Evolutionary conservation across 257 asterid genomes (phyloP), one percentile per base, ranked within the genome.

Genomic region (Primulina huaijiensis): DNA sequence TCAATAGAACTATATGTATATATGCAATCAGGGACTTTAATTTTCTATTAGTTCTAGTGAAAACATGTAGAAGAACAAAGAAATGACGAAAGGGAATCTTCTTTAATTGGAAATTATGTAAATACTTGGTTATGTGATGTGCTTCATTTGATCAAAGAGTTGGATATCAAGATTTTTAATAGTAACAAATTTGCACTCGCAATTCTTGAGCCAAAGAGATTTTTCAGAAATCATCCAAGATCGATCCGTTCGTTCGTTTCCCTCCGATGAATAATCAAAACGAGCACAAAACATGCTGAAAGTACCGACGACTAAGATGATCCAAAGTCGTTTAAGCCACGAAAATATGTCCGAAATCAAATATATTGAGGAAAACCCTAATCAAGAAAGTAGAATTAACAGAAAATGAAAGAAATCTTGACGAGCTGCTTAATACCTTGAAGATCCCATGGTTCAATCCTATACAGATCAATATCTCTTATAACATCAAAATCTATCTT

Each of bases 381-480:
- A 43, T 50, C 20, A 50, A 50, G 20, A 50, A 50, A 50, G 20
- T 50, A 50, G 2, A 14, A 50, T 4, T 0, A 14, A 50, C 20
- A 40, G 53, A 10, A 31, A 33, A 34, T 14, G 8, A 20, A 46
- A 33, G 6, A 16, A 65, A 6, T 2, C 40, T 27, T 20, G 20
- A 20, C 6, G 10, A 64, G 70, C 70, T 60, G 20, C 11, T 50
- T 4, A 4, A 50, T 79, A 84, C 89, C 89, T 81, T 73, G 83
- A 30, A 84, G 89, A 84, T 84, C 89, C 89, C 89, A 84, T 2
- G 89, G 89, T 57, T 84, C 89, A 56, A 84, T 84, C 69, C 89
- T 75, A 67, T 84, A 84, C 4, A 84, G 81, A 81, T 84, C 89
- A 61, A 84, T 84, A 35, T 81, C 86, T 75, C 76, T 81, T 12